Base-by-base conservation (phyloP, 345 rosid genomes). In the Balakata baccata region DNA sequence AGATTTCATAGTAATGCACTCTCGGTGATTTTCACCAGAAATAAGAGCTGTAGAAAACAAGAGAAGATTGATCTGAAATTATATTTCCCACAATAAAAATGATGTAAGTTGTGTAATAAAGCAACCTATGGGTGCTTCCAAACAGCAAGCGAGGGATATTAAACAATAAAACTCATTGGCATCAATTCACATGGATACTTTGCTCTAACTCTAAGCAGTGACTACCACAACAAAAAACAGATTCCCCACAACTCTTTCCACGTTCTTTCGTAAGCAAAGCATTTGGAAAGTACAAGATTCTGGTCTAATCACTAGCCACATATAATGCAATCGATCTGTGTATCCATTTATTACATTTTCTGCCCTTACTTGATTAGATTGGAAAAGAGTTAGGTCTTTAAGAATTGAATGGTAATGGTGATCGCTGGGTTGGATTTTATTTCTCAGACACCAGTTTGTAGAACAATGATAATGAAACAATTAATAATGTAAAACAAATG, bases 201-300 rank as follows among this genome's bases (percentile, higher is more conserved):
- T 29, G 34, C 34, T 29, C 34, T 29, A 29, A 29, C 34, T 29
- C 34, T 29, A 29, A 29, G 34, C 34, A 29, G 34, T 29, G 34
- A 29, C 34, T 29, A 29, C 34, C 34, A 17, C 20, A 6, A 52
- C 4, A 66, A 47, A 66, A 9, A 47, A 66, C 54, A 47, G 7
- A 49, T 49, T 66, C 25, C 10, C 41, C 57, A 66, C 13, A 66
- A 22, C 6, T 14, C 57, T 66, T 66, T 66, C 53, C 41, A 66
- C 11, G 43, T 47, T 47, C 6, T 66, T 47, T 29, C 34, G 11
- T 23, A 66, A 50, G 54, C n/a, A 66, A 25, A 47, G 38, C 11
- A 22, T 13, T 64, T 64, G 68, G 34, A 11, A 41, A 41, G 16
- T 9, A n/a, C 6, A 18, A 43, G 25, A 41, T 64, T 64, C 29